Base-by-base conservation (phyloP, 805 yeast species). In the Yarrowia porcina region DNA sequence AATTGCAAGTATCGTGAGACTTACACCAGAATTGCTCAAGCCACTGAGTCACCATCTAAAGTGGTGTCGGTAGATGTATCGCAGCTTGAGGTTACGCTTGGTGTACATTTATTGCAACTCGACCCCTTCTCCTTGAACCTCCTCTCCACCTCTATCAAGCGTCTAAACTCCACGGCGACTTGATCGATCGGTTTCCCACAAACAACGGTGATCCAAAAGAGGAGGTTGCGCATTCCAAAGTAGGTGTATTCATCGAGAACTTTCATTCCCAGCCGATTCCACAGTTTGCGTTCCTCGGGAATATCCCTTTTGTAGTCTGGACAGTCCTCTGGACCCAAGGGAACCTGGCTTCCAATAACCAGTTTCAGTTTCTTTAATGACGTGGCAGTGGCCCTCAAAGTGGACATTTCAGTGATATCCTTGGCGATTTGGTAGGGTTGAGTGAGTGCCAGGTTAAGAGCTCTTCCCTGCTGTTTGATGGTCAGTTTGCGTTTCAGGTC, bases 141-240 rank as follows among this genome's bases (percentile, higher is more conserved):
- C 32, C 35, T n/a, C 21, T 30, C 56, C 13, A 49, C 8, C 8
- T 5, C 28, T 5, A 25, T 25, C 28, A 52, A 23, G 8, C 44
- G 32, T 9, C 18, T 8, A 20, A 52, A n/a, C 9, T 52, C 59
- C 15, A 36, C 33, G 8, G n/a, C 44, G 7, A 52, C 38, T 13
- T 35, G 35, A n/a, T 36, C 28, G 8, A 35, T 30, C 1, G 59
- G 59, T 10, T 36, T 42, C 10, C 44, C 6, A 2, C 44, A 10
- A 1, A 52, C 59, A 7, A 52, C 13, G 11, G 36, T 27, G 44
- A 52, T 52, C 59, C 44, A 52, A 6, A 52, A 52, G 10, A 52
- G 7, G 10, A 52, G n/a, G 35, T 52, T 52, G 12, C 44, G 30
- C 59, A 52, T 52, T 2, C 59, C 59, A 17, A 35, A 17, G 25